These are phyloP conservation scores for Morella rubra DNA, from an alignment of 306 rosid species.

Conservation along the genomic window DNA sequence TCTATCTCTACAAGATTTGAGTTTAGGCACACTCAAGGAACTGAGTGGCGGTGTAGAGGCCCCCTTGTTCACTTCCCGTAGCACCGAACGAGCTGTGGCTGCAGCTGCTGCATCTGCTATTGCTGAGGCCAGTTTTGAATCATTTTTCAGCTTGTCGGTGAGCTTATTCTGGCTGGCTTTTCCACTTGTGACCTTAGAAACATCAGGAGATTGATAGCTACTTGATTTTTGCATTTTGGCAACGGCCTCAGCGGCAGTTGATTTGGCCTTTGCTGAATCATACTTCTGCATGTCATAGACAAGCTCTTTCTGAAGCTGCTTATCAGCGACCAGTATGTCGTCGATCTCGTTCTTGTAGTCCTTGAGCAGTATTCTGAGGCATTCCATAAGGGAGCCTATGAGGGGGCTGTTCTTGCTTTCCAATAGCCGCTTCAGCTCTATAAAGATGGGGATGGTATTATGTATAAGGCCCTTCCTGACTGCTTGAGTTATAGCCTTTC, in stretches of 20 bases:
- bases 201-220: slow-evolving; percentile 36
- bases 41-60: slow-evolving; percentile 57
- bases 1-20: slow-evolving; percentile 47
- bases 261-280: slow-evolving; percentile 69
- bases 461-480: slow-evolving; percentile 80
- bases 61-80: slow-evolving; percentile 74
- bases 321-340: slow-evolving; percentile 85
- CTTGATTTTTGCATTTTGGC: slow-evolving; percentile 45
- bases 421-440: slow-evolving; percentile 76
- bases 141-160: slow-evolving; percentile 25
- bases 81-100: slow-evolving; percentile 79
- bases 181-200: slow-evolving; percentile 25
- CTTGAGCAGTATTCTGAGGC: slow-evolving; percentile 79
- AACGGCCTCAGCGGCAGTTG: slow-evolving; percentile 55
- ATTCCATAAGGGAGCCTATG: slow-evolving; percentile 86
- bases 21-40: slow-evolving; percentile 60
- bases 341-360: slow-evolving; percentile 92
- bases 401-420: slow-evolving; percentile 93
- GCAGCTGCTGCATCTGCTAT: slow-evolving; percentile 80
- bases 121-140: slow-evolving; percentile 66
- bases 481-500: slow-evolving; percentile 75
- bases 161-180: slow-evolving; percentile 28
- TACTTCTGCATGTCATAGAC: slow-evolving; percentile 80
- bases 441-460: slow-evolving; percentile 84
- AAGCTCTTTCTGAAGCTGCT: slow-evolving; percentile 92